Evolutionary conservation across 2,329 filamentous ascomycete species (phyloP).

Genomic region (Sclerotinia spermophila): DNA sequence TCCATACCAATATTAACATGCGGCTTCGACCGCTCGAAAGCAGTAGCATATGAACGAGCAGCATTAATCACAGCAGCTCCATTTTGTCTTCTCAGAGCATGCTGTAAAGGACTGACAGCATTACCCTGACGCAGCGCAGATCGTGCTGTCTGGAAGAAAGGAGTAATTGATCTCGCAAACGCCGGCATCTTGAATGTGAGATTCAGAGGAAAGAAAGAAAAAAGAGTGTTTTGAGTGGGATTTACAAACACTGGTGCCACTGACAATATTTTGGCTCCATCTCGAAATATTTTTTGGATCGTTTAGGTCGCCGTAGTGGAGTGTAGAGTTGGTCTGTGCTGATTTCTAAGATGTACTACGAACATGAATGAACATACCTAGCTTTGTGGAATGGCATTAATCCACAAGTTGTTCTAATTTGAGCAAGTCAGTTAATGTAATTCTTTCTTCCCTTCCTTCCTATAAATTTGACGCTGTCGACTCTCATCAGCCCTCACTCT

Average conservation of each 20-base stretch:
- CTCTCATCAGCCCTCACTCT: neutral
- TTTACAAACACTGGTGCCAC: conserved; percentile 13
- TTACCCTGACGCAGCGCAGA: conserved; percentile 66
- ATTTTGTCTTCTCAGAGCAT: conserved; percentile 60
- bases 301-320: conserved; percentile 13
- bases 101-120: conserved; percentile 72
- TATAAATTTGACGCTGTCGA: no score
- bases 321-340: conserved; percentile 9
- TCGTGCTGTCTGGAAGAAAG: conserved; percentile 79
- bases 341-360: neutral
- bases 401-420: neutral
- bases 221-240: conserved; percentile 13
- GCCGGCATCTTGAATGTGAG: conserved; percentile 65
- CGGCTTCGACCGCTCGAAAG: conserved; percentile 87
- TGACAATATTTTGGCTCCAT: conserved; percentile 17
- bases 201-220: conserved; percentile 15
- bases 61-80: conserved; percentile 62
- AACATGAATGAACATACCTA: neutral
- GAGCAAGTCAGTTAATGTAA: neutral
- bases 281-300: conserved; percentile 20
- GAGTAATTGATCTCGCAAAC: conserved; percentile 72
- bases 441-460: neutral
- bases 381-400: neutral
- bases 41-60: conserved; percentile 58
- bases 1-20: conserved; percentile 92